Base-by-base conservation (phyloP, 78 protist species). In the Planoprotostelium fungivorum region DNA sequence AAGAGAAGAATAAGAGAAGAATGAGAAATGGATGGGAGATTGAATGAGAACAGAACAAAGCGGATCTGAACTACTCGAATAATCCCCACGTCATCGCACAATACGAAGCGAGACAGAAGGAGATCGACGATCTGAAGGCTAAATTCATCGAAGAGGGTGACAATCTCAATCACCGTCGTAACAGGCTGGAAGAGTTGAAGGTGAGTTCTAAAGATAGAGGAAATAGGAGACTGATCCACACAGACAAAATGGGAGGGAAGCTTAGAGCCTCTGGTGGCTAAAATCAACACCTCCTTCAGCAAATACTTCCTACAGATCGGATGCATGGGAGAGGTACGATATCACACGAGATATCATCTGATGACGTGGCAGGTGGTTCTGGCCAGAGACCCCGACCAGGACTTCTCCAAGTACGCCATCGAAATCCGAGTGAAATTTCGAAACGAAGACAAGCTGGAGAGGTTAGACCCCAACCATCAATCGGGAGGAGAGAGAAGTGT, bases 401-500 rank as follows among this genome's bases (percentile, higher is more conserved):
- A 92, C 51, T 92, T 89, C 38, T 85, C 89, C 9, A 29, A 94
- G 87, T 97, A 88, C 31, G 88, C 91, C 51, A 89, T 97, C 10
- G 95, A 95, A 29, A 94, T 97, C 34, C 36, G 73, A n/a, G 98
- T 97, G 37, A 87, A 86, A 63, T 97, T 97, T 73, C 90, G 97
- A 34, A 51, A 89, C 25, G 88, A 35, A 34, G 97, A 94, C 16
- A 31, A 0, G 29, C 83, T 95, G n/a, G 73, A 88, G 34, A 34
- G 38, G 0, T 93, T 97, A 29, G 85, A 37, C 38, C 95, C 90
- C 84, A 87, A 90, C 38, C 37, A 87, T 23, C 98, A 97, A 83
- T 93, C 95, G 29, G 98, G 98, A 86, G 98, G 96, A n/a, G 99
- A 98, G 92, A 88, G 98, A 35, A 86, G 95, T 0, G 98, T 98